phyloP scores from a whole-genome alignment of 306 rosid species.

The Abrus precatorius region DNA sequence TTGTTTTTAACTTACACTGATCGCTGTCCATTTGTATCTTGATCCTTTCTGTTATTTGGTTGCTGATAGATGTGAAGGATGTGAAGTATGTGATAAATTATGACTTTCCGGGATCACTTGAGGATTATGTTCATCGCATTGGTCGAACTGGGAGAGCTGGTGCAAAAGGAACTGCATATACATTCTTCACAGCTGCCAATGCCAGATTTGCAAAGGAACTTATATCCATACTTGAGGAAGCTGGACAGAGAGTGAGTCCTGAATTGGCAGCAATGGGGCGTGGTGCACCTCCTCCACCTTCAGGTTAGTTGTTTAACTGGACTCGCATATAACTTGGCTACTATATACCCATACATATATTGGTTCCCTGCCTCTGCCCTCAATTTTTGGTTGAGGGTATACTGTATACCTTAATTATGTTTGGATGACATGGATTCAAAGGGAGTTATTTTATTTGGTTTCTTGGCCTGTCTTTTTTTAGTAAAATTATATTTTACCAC shows the following conservation, averaged over 20 bases:
- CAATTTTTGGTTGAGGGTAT: slow-evolving; percentile 3
- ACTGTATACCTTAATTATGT: background rate
- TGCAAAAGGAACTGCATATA: slow-evolving; percentile 98
- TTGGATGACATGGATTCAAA: slow-evolving; percentile 22
- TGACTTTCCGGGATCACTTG: slow-evolving; percentile 98
- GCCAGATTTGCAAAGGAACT: slow-evolving; percentile 98
- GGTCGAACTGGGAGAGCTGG: slow-evolving; percentile 99
- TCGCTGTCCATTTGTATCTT: slow-evolving; percentile 1
- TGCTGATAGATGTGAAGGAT: slow-evolving; percentile 87
- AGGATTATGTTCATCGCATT: slow-evolving; percentile 96
- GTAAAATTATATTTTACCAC: slow-evolving; percentile 1
- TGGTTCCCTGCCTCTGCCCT: slow-evolving; percentile 3
- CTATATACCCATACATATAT: background rate
- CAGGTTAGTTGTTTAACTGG: slow-evolving; percentile 63
- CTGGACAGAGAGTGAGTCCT: slow-evolving; percentile 92
- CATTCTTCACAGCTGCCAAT: slow-evolving; percentile 95
- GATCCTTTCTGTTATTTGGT: slow-evolving; percentile 38
- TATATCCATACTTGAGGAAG: slow-evolving; percentile 89
- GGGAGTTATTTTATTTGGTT: slow-evolving; percentile 19
- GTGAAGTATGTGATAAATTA: slow-evolving; percentile 92
- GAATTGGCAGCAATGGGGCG: slow-evolving; percentile 98
- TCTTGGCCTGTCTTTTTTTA: background rate
- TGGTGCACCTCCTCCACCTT: slow-evolving; percentile 93
- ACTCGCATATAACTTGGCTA: background rate
- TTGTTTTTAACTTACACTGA: background rate